Base-by-base conservation (phyloP, 768 basidiomycete species). In the Lactarius trivialis region DNA sequence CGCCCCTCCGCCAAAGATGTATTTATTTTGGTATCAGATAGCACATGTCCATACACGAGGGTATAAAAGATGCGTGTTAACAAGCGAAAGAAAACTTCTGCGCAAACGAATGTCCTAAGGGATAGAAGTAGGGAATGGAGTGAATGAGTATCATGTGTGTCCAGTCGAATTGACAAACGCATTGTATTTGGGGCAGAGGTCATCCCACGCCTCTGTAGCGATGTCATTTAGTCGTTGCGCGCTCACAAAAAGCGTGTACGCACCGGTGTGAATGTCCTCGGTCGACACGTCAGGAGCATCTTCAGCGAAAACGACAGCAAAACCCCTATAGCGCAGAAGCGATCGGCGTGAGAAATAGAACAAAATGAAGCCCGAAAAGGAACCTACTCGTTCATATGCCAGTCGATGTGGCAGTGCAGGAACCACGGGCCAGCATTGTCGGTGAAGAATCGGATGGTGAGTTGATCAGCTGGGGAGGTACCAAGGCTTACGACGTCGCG, bases 401-500 rank as follows among this genome's bases (percentile, higher is more conserved):
- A 72, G 36, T 66, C 71, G 58, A 73, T 71, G 60, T 73, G 73
- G 56, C 73, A 73, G 62, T 73, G 72, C 32, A 73, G 57, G 51
- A 69, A 68, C 70, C 68, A 70, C 45, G 68, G 67, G 15, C 72
- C 72, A 11, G 72, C 66, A 39, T 72, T 72, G 60, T 73, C 72
- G 15, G 71, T 73, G 15, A 66, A 51, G 59, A 73, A 72, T 9
- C 74, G 68, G 53, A 75, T 68, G 21, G 64, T 62, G 9, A 70
- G 61, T 7, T 55, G 26, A 32, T 68, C 66, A n/a, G 12, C 41
- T 0, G 33, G 0, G 33, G 55, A 19, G 3, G 37, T 63, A 3
- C 69, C 69, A 28, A 65, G 68, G 56, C 61, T 66, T 34, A 80
- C 74, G 7, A 78, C 79, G 67, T 82, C 81, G 55, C 81, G 71